Evolutionary conservation across 2,329 filamentous ascomycete genomes (phyloP).

Genomic region (Phoma herbarum): DNA sequence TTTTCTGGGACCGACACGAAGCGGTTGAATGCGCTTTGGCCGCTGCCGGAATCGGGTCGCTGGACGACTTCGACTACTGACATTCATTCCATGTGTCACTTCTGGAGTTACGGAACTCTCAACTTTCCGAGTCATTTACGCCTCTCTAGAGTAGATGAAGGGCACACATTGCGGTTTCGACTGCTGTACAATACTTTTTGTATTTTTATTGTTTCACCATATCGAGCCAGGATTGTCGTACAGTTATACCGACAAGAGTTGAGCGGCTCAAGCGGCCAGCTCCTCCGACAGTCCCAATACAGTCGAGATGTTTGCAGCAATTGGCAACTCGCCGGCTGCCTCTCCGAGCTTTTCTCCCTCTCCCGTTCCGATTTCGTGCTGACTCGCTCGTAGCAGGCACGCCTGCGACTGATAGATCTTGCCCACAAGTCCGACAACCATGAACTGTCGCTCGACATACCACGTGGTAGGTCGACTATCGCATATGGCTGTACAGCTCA

Average conservation of each 20-base stretch:
- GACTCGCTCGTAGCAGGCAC: not conserved
- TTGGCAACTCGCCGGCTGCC: not conserved
- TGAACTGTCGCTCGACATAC: not conserved
- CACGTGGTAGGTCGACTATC: not conserved
- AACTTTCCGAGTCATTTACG: conserved; percentile 11
- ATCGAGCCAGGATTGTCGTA: not conserved
- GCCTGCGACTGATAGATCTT: not conserved
- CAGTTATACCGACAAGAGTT: not conserved
- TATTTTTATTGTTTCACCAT: not conserved
- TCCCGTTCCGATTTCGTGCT: not conserved
- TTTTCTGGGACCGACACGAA: conserved; percentile 49
- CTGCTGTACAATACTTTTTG: conserved; percentile 9
- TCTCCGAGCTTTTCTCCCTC: not conserved
- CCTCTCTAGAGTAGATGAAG: conserved; percentile 7
- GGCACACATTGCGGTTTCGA: not conserved
- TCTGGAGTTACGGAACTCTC: conserved; percentile 24
- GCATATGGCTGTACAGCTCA: not conserved
- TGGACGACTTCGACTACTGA: conserved; percentile 39
- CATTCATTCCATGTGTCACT: conserved; percentile 3
- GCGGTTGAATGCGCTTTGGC: conserved; percentile 42
- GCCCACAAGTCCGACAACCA: not conserved
- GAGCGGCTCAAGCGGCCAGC: not conserved
- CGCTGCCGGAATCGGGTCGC: conserved; percentile 39
- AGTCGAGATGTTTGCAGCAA: not conserved
- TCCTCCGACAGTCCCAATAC: not conserved